Evolutionary conservation across 1,284 basidiomycete species (phyloP).

Genomic region (Sporisorium exsertum): DNA sequence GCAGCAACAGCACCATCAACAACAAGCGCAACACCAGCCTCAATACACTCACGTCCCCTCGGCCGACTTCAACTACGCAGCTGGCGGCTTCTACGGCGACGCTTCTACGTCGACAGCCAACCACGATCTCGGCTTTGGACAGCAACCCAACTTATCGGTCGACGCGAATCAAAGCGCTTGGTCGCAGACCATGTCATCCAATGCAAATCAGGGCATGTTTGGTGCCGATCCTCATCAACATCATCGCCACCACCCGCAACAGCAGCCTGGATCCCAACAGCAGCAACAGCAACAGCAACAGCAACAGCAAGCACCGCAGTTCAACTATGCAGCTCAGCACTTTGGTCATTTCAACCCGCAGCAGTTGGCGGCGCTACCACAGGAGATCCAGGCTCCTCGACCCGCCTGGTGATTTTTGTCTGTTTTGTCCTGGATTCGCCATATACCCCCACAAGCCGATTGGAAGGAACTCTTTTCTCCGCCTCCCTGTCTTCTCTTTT

Average conservation of each 20-base stretch:
- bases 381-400: constrained; percentile 42
- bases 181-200: constrained; percentile 27
- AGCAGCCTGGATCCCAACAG: constrained; percentile 13
- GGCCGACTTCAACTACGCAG: constrained; percentile 27
- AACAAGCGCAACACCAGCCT: constrained; percentile 24
- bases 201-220: constrained; percentile 29
- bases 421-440: neutral
- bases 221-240: constrained; percentile 19
- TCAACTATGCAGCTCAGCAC: constrained; percentile 23
- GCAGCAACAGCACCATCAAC: constrained; percentile 10
- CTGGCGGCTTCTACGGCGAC: constrained; percentile 23
- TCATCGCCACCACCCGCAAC: constrained; percentile 9
- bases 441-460: neutral
- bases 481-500: neutral
- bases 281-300: constrained; percentile 23
- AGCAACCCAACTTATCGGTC: constrained; percentile 2
- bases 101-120: constrained; percentile 1
- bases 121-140: constrained; percentile 14
- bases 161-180: constrained; percentile 32
- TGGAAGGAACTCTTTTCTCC: neutral
- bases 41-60: constrained; percentile 42
- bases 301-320: neutral
- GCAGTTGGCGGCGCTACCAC: constrained; percentile 33
- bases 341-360: constrained; percentile 47
- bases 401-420: constrained; percentile 25